A percentile compares a stretch with the other conserved stretches of the same genome.
Conservation (phyloP, 768 basidiomycete genomes). For the Agaricus blazei region DNA sequence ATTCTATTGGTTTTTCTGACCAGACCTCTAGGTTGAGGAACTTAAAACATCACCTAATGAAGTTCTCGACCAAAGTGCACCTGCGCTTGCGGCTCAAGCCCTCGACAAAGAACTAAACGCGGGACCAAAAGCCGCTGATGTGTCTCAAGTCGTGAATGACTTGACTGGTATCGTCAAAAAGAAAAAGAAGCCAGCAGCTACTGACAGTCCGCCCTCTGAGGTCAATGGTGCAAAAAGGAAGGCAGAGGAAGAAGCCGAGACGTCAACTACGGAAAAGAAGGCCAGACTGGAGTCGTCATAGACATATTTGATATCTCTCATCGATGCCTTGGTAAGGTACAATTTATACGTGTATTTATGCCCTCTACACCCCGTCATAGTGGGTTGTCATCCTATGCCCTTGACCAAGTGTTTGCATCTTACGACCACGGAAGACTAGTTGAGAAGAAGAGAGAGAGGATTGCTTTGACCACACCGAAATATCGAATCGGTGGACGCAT, state of each 20-base stretch:
- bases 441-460: too few relatives aligned
- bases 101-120: constrained; percentile 68
- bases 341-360: constrained; percentile 5
- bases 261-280: constrained; percentile 56
- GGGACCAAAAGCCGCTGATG: constrained; percentile 23
- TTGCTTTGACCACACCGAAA: too few relatives aligned
- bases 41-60: constrained; percentile 78
- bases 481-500: too few relatives aligned
- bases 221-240: constrained; percentile 52
- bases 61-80: constrained; percentile 47
- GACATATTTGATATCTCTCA: constrained; percentile 5
- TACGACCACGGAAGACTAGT: too few relatives aligned
- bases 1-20: background rate
- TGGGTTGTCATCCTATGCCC: background rate
- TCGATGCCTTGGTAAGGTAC: constrained; percentile 11
- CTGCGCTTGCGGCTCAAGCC: constrained; percentile 64
- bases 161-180: constrained; percentile 82
- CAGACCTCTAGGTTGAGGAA: constrained; percentile 72
- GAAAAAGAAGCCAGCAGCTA: constrained; percentile 66
- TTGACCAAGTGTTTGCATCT: background rate
- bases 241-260: constrained; percentile 53
- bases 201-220: constrained; percentile 14
- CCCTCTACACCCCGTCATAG: background rate
- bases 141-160: constrained; percentile 61
- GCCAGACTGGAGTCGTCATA: constrained; percentile 44